phyloP scores from a whole-genome alignment of 2,329 filamentous ascomycete genomes.

The Gnomoniopsis sp. region DNA sequence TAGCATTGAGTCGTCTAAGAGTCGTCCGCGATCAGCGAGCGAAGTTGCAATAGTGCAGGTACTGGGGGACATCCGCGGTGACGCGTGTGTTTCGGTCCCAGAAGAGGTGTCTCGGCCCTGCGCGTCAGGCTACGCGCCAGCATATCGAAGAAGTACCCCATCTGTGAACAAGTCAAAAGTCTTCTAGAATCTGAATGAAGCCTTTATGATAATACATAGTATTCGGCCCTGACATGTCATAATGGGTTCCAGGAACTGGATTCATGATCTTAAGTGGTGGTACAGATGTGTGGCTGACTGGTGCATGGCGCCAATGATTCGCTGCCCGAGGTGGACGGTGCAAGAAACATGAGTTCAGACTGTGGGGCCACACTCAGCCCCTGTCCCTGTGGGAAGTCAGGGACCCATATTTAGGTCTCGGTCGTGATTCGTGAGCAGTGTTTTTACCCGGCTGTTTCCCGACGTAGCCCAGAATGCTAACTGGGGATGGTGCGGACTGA shows the following conservation, averaged over 20 bases:
- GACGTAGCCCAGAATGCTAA: neutral
- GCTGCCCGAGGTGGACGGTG: neutral
- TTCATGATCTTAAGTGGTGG: neutral
- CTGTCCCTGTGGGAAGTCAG: neutral
- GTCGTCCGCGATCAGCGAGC: slow-evolving; percentile 13
- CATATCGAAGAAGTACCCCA: neutral
- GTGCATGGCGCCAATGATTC: neutral
- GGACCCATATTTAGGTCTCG: slow-evolving; percentile 2
- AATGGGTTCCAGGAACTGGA: neutral
- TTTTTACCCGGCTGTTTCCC: neutral
- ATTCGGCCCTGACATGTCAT: neutral
- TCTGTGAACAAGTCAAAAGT: neutral
- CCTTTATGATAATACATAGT: neutral
- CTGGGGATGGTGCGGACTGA: neutral
- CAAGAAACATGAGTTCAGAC: slow-evolving; percentile 4
- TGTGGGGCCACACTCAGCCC: neutral
- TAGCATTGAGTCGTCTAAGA: neutral
- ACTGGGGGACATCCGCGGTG: slow-evolving; percentile 9
- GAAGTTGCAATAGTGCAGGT: slow-evolving; percentile 2
- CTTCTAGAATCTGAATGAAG: neutral
- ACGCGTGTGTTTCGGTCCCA: slow-evolving; percentile 15
- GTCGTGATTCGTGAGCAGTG: neutral
- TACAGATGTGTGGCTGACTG: neutral
- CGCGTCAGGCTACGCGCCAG: neutral
- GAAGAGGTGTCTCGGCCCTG: neutral